A percentile compares a stretch with the other conserved stretches of the same genome.
Evolutionary conservation across 164 flowering plant species (phyloP).

Genomic region (Chimonanthus praecox): DNA sequence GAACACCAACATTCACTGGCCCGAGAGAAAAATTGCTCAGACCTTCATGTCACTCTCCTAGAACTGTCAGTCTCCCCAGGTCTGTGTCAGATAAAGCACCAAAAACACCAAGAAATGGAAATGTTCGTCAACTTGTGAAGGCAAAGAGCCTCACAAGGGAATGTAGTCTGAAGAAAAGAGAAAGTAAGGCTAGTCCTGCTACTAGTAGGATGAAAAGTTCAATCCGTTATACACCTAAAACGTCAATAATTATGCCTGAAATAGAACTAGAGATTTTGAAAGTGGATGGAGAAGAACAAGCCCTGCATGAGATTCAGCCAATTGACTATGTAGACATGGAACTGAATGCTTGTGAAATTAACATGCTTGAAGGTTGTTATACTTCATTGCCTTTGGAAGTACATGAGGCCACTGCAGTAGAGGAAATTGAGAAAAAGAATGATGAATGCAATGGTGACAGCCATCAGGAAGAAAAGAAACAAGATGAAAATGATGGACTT

Average conservation of each 20-base stretch:
- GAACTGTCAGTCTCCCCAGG: constrained; percentile 9
- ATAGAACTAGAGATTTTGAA: background rate
- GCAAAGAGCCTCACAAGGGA: constrained; percentile 14
- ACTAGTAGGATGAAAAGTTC: background rate
- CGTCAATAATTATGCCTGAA: background rate
- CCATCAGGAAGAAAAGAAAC: background rate
- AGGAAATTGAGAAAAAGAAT: background rate
- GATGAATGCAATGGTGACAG: background rate
- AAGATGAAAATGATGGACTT: background rate
- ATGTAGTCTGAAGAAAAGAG: constrained; percentile 4
- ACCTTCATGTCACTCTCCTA: constrained; percentile 15
- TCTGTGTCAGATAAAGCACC: constrained; percentile 17
- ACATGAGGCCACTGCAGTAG: background rate
- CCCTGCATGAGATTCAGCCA: background rate
- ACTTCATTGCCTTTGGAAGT: background rate
- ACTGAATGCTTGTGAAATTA: background rate
- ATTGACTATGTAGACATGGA: background rate
- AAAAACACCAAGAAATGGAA: constrained; percentile 14
- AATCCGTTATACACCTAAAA: constrained; percentile 1
- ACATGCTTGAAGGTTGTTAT: background rate
- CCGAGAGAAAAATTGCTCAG: constrained; percentile 14
- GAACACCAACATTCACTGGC: constrained; percentile 12
- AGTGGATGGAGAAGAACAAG: background rate
- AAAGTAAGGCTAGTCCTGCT: constrained; percentile 3
- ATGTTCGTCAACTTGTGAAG: constrained; percentile 13